Conservation (phyloP, 164 flowering plant species). For the Akebia trifoliata region DNA sequence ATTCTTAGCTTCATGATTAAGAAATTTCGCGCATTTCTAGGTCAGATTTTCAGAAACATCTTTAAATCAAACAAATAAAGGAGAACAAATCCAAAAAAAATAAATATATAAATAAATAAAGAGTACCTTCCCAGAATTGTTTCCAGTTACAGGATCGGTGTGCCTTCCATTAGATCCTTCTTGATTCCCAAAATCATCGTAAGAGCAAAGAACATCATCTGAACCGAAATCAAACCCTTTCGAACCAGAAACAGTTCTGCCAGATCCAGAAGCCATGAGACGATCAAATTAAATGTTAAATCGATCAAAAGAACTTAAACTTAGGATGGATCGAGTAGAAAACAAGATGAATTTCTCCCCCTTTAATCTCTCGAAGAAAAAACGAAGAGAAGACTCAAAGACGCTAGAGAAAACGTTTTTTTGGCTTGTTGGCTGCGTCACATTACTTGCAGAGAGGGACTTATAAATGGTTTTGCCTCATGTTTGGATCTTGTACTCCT, state of each 20-base stretch:
- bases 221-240: conserved; percentile 74
- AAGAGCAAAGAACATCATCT: conserved; percentile 72
- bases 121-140: conserved; percentile 44
- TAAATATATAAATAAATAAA: background rate
- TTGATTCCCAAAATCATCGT: conserved; percentile 55
- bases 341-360: no score
- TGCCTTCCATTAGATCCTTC: conserved; percentile 43
- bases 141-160: conserved; percentile 39
- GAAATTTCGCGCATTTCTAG: no score
- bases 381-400: no score
- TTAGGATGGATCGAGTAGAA: no score
- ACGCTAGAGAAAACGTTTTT: no score
- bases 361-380: no score
- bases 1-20: no score
- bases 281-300: background rate
- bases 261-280: conserved; percentile 78
- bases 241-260: conserved; percentile 49
- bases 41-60: no score
- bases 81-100: background rate
- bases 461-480: no score
- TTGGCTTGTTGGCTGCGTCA: no score
- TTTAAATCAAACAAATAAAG: background rate
- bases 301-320: background rate
- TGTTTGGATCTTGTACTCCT: no score
- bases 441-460: no score